These are phyloP conservation scores for Penicillium aurantiogriseum DNA, from an alignment of 2,329 filamentous ascomycete species.

Conservation along the genomic window DNA sequence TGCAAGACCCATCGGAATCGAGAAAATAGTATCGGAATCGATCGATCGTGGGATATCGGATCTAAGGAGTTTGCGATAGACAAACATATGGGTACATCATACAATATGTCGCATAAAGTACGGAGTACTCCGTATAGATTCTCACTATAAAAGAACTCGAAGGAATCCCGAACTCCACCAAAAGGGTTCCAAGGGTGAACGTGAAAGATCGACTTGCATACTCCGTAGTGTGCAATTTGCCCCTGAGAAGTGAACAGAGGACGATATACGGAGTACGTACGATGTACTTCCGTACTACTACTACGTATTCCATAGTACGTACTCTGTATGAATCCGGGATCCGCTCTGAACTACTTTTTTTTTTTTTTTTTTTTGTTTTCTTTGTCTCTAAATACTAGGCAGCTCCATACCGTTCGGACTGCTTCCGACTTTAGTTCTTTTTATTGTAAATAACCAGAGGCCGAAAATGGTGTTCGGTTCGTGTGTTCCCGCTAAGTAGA, in stretches of 20 bases:
- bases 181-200: neutral
- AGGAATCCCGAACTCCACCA: neutral
- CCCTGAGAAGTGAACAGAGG: constrained; percentile 9
- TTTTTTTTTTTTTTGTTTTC: neutral
- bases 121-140: neutral
- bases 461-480: constrained; percentile 16
- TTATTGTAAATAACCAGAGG: constrained; percentile 2
- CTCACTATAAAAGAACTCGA: neutral
- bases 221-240: constrained; percentile 13
- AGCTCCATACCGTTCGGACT: neutral
- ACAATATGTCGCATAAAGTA: neutral
- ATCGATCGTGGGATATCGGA: constrained; percentile 21
- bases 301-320: neutral
- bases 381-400: constrained; percentile 1
- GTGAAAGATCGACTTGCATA: neutral
- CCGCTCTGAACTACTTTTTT: neutral
- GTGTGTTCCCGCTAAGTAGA: constrained; percentile 16
- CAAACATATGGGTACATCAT: neutral
- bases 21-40: constrained; percentile 9
- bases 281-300: too few species aligned
- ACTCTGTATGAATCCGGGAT: neutral
- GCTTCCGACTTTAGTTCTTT: constrained; percentile 3
- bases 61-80: constrained; percentile 2
- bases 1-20: constrained; percentile 9
- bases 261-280: too few species aligned